Evolutionary conservation across 768 basidiomycete genomes (phyloP).

Genomic region (Pulveroboletus ravenelii): DNA sequence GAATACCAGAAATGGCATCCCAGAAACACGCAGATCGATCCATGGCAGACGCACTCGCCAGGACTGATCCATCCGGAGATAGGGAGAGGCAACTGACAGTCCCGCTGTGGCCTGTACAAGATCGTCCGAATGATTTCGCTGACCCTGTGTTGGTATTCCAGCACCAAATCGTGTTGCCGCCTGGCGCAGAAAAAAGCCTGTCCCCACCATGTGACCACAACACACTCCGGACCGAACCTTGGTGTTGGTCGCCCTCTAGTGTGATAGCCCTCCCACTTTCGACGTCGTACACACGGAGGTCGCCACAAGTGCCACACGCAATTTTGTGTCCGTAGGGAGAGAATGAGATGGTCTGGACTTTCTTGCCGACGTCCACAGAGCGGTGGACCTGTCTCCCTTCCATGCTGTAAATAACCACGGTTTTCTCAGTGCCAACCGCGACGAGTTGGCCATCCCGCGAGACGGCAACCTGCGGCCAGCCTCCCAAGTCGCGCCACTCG

Average conservation of each 20-base stretch:
- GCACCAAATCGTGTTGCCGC: too few species aligned
- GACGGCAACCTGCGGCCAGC: not conserved
- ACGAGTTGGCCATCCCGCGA: slow-evolving; percentile 1
- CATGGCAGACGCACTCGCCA: slow-evolving; percentile 4
- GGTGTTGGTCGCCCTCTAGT: too few species aligned
- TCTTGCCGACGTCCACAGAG: not conserved
- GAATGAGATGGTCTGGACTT: not conserved
- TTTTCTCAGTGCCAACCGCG: not conserved
- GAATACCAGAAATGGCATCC: not conserved
- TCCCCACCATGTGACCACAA: slow-evolving; percentile 5
- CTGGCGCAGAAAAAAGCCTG: too few species aligned
- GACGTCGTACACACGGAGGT: not conserved
- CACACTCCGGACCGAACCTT: not conserved
- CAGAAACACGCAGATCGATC: slow-evolving; percentile 7
- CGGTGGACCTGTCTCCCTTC: not conserved
- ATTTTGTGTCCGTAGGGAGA: not conserved
- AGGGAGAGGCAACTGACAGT: too few species aligned
- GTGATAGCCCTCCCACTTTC: not conserved
- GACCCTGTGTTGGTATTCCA: too few species aligned
- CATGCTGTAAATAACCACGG: not conserved
- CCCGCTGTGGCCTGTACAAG: too few species aligned
- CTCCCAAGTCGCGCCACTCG: not conserved
- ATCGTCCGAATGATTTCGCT: too few species aligned
- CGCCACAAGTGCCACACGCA: not conserved
- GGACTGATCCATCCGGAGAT: not conserved